Evolutionary conservation across 2,329 filamentous ascomycete genomes (phyloP).

Genomic region (Stemphylium beticola): DNA sequence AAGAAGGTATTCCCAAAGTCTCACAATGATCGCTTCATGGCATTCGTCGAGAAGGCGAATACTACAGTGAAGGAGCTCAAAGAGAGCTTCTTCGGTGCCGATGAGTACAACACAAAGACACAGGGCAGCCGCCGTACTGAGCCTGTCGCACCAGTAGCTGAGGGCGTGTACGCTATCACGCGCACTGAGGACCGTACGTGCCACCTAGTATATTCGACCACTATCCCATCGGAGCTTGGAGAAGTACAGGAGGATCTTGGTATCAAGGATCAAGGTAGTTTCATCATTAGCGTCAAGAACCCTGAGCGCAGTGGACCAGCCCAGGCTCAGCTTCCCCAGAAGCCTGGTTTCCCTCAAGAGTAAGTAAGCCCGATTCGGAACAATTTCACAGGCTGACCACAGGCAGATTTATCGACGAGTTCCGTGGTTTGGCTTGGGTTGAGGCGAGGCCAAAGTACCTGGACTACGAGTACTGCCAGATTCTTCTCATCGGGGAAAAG

Average conservation of each 20-base stretch:
- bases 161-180: constrained; percentile 84
- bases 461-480: constrained; percentile 75
- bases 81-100: constrained; percentile 70
- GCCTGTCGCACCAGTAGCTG: constrained; percentile 75
- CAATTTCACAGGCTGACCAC: constrained; percentile 9
- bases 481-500: constrained; percentile 78
- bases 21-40: constrained; percentile 74
- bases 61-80: constrained; percentile 72
- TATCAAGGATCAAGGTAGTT: constrained; percentile 73
- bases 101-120: constrained; percentile 78
- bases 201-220: constrained; percentile 81
- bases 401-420: constrained; percentile 70
- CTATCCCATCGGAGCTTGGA: constrained; percentile 71
- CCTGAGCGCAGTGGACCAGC: constrained; percentile 72
- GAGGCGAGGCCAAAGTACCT: constrained; percentile 75
- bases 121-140: constrained; percentile 70
- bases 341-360: constrained; percentile 73
- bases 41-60: constrained; percentile 79
- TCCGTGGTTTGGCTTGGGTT: constrained; percentile 75
- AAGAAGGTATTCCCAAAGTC: constrained; percentile 82
- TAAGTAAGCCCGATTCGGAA: constrained; percentile 48
- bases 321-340: constrained; percentile 66
- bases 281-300: constrained; percentile 81
- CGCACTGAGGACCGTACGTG: constrained; percentile 69
- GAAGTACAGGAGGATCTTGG: constrained; percentile 79